Evolutionary conservation across 1,284 basidiomycete genomes (phyloP), one percentile per base, ranked within the genome.

Genomic region (Tremellales sp.): DNA sequence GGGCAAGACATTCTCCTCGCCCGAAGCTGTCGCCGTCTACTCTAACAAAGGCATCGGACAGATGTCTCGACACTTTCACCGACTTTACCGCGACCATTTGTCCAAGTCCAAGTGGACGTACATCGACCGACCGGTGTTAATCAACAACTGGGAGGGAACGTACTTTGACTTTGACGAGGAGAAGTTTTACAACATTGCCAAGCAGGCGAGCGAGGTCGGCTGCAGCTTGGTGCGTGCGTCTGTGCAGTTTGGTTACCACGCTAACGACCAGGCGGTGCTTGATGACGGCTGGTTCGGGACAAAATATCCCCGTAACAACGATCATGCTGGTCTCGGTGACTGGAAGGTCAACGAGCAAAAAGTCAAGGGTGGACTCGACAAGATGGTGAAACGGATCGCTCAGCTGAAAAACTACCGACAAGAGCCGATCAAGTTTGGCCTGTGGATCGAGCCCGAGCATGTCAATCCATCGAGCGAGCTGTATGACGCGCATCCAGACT

Each of bases 371-470:
- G 62, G 66, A 11, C 52, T 62, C 17, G 42, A 21, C 0, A 27
- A 46, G 7, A 57, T 66, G 19, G 60, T 62, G 29, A 39, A 59
- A 19, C 29, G 29, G 8, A 31, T 31, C 29, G 15, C 8, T 15
- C 15, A 8, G 8, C 29, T 31, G 29, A 31, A 31, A 15, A 43
- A 37, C 3, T 40, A 59, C 49, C 17, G 40, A 31, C 37, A 35
- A 22, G 31, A 31, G 10, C 43, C 46, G 22, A 53, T 66, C 35
- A 27, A 51, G 40, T 66, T 66, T 29, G 66, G 66, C 12, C 46
- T 68, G 37, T 68, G 66, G 67, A 56, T 68, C 43, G 67, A 68
- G 49, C 64, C 65, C 13, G 65, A 68, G 48, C 67, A 67, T 63
- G 62, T 65, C 53, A 65, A 64, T 41, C 61, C 58, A 4, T 12